Evolutionary conservation across 164 flowering plant genomes (phyloP).

Genomic region (Saururus chinensis): DNA sequence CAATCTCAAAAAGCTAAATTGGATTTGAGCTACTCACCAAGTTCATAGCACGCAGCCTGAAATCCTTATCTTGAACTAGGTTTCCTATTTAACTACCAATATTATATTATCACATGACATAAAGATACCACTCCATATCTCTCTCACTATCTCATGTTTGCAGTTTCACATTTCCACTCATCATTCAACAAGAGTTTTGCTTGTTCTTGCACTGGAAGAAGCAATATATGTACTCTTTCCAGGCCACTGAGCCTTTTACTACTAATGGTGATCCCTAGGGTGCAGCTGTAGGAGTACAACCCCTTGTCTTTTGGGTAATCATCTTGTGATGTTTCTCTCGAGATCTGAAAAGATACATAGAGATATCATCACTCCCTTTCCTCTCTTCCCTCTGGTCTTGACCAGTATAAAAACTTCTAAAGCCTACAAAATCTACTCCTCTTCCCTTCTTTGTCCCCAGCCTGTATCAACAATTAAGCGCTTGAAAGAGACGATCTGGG

Average conservation of each 20-base stretch:
- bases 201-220: neutral
- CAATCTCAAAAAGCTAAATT: no score
- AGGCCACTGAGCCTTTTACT: constrained; percentile 13
- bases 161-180: neutral
- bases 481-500: constrained; percentile 1
- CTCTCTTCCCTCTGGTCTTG: neutral
- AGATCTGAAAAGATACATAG: constrained; percentile 23
- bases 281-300: constrained; percentile 20
- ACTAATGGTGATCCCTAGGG: constrained; percentile 17
- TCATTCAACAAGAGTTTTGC: no score
- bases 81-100: no score
- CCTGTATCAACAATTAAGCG: no score
- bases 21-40: no score
- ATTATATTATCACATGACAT: neutral
- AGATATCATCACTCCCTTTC: neutral
- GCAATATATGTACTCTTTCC: neutral
- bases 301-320: constrained; percentile 44
- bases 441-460: neutral
- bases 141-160: neutral
- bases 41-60: no score
- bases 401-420: neutral
- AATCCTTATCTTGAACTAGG: no score
- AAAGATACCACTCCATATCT: neutral
- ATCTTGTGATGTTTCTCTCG: constrained; percentile 22
- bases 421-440: neutral